These are phyloP conservation scores for Thelephora terrestris DNA, from an alignment of 1,284 basidiomycete genomes.

Conservation along the genomic window DNA sequence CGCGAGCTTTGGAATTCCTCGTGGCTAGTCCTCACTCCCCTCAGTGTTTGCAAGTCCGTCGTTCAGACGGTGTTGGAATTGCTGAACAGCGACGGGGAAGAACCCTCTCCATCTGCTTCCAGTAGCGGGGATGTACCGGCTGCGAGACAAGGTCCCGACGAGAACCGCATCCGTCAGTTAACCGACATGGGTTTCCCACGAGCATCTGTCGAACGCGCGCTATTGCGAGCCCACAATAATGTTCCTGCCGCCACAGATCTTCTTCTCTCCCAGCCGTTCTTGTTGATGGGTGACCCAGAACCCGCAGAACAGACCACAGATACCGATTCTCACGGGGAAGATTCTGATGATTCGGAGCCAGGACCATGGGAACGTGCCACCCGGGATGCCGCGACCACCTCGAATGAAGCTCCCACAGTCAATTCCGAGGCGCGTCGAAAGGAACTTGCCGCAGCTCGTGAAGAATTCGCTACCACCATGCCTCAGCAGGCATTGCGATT, in stretches of 20 bases:
- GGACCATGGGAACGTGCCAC: background rate
- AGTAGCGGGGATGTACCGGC: slow-evolving; percentile 13
- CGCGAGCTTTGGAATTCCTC: slow-evolving; percentile 71
- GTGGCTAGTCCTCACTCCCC: slow-evolving; percentile 74
- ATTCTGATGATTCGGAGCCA: slow-evolving; percentile 12
- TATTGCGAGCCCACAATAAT: slow-evolving; percentile 83
- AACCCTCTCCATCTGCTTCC: slow-evolving; percentile 21
- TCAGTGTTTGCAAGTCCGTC: slow-evolving; percentile 63
- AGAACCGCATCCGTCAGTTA: slow-evolving; percentile 70
- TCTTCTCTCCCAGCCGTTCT: slow-evolving; percentile 75
- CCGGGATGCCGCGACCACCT: background rate
- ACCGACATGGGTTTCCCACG: slow-evolving; percentile 97
- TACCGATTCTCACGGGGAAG: slow-evolving; percentile 9
- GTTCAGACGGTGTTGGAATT: slow-evolving; percentile 78
- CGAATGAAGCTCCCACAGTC: slow-evolving; percentile 3
- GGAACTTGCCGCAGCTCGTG: slow-evolving; percentile 60
- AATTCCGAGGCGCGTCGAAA: slow-evolving; percentile 46
- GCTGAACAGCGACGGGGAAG: slow-evolving; percentile 75
- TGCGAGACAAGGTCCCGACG: slow-evolving; percentile 52
- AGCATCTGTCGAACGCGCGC: slow-evolving; percentile 73
- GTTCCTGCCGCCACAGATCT: slow-evolving; percentile 85
- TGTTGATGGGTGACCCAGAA: slow-evolving; percentile 55
- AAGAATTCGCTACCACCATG: slow-evolving; percentile 55
- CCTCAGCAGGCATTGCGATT: slow-evolving; percentile 64
- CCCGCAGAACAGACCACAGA: slow-evolving; percentile 11